phyloP scores from a whole-genome alignment of 2,329 filamentous ascomycete genomes.

The Penicillium frequentans region DNA sequence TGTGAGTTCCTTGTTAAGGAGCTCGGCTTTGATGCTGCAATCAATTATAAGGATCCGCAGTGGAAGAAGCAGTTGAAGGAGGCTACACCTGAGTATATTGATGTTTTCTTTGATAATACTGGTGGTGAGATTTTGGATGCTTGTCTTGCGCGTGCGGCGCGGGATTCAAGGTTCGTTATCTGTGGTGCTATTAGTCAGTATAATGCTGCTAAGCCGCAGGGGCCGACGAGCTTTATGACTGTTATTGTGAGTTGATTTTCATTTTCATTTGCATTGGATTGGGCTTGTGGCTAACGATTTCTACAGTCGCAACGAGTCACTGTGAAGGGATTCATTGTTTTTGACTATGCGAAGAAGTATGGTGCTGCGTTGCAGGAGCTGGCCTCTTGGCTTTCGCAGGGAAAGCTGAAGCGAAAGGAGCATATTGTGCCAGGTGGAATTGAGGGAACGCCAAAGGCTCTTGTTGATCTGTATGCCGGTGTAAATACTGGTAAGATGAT shows the following conservation, averaged over 20 bases:
- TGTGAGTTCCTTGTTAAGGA: constrained; percentile 64
- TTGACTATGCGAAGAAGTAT: constrained; percentile 64
- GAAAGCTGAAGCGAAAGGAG: constrained; percentile 71
- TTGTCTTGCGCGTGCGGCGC: constrained; percentile 63
- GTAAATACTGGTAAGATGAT: constrained; percentile 69
- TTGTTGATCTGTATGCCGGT: constrained; percentile 66
- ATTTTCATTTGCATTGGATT: neutral
- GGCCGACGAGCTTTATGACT: constrained; percentile 52
- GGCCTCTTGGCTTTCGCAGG: constrained; percentile 67
- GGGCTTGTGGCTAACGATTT: constrained; percentile 11
- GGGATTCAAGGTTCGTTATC: constrained; percentile 65
- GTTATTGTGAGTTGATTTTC: constrained; percentile 34
- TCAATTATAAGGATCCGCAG: constrained; percentile 68
- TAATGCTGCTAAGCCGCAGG: constrained; percentile 58
- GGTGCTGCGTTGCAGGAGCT: constrained; percentile 60
- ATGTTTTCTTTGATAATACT: constrained; percentile 75
- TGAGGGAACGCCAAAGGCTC: constrained; percentile 60
- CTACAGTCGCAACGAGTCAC: constrained; percentile 40
- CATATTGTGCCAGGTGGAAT: constrained; percentile 71
- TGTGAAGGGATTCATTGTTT: constrained; percentile 72
- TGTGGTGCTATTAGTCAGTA: constrained; percentile 72
- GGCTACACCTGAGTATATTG: constrained; percentile 60
- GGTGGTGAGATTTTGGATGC: constrained; percentile 70
- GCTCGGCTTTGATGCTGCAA: constrained; percentile 65
- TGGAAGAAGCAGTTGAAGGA: constrained; percentile 62